These are phyloP conservation scores for Aspergillus pseudonomiae DNA, from an alignment of 2,329 filamentous ascomycete species.

Conservation along the genomic window DNA sequence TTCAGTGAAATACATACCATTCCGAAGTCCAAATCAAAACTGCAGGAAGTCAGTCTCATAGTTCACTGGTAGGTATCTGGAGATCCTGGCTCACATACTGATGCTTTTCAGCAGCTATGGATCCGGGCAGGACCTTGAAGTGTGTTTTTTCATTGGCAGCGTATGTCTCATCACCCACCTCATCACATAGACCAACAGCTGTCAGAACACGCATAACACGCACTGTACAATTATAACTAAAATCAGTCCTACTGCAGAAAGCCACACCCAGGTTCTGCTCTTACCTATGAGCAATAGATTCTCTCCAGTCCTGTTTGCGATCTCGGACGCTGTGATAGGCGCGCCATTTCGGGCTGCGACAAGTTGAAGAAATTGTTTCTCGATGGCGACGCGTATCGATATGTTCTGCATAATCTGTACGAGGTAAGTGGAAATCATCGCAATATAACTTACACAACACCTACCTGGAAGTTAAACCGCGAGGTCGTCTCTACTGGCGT, in stretches of 20 bases:
- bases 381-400: slow-evolving; percentile 16
- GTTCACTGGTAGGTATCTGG: too few relatives aligned
- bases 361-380: slow-evolving; percentile 14
- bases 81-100: slow-evolving; percentile 11
- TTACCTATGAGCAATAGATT: slow-evolving; percentile 18
- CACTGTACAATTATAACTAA: background rate
- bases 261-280: background rate
- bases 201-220: slow-evolving; percentile 24
- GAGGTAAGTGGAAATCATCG: slow-evolving; percentile 15
- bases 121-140: slow-evolving; percentile 21
- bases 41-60: background rate
- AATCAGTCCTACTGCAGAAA: background rate
- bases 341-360: slow-evolving; percentile 4
- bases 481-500: slow-evolving; percentile 22
- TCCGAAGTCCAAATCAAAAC: slow-evolving; percentile 14
- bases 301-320: slow-evolving; percentile 13
- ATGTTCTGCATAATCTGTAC: slow-evolving; percentile 34
- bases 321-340: slow-evolving; percentile 12
- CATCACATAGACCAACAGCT: slow-evolving; percentile 19
- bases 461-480: slow-evolving; percentile 20
- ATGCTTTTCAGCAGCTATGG: slow-evolving; percentile 21
- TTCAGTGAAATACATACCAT: slow-evolving; percentile 4
- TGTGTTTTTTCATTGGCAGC: slow-evolving; percentile 21
- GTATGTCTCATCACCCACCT: slow-evolving; percentile 21
- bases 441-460: background rate